A percentile compares a stretch with the other conserved stretches of the same genome.
phyloP scores from a whole-genome alignment of 2,329 filamentous ascomycete species.

The Phaeosphaeria sp. region DNA sequence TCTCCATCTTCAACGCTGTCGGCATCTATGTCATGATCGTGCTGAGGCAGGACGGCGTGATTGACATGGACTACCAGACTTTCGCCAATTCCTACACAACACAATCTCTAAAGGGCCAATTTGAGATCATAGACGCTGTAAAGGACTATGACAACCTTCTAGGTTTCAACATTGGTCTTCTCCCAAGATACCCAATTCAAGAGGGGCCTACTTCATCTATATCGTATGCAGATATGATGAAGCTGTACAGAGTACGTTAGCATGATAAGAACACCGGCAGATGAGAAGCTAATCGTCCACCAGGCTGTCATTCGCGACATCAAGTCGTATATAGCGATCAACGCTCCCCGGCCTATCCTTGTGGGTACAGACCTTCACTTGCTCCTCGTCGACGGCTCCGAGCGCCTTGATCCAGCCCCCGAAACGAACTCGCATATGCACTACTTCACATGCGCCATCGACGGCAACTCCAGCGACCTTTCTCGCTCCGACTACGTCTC shows the following conservation, averaged over 20 bases:
- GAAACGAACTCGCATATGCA: constrained; percentile 3
- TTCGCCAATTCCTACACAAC: constrained; percentile 8
- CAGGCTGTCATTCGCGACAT: constrained; percentile 17
- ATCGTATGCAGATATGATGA: constrained; percentile 2
- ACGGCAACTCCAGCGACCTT: neutral
- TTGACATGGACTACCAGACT: neutral
- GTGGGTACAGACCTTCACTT: constrained; percentile 8
- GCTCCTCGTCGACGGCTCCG: neutral
- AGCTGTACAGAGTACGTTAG: constrained; percentile 9
- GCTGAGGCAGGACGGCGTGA: constrained; percentile 7
- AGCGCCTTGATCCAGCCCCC: neutral
- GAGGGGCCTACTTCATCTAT: neutral
- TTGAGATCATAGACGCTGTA: constrained; percentile 15
- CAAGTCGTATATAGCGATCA: constrained; percentile 13
- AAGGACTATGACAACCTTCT: constrained; percentile 23
- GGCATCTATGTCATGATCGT: constrained; percentile 17
- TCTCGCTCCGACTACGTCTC: constrained; percentile 11
- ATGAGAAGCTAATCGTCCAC: neutral
- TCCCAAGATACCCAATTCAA: neutral
- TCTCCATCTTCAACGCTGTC: constrained; percentile 20
- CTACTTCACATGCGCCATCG: constrained; percentile 11
- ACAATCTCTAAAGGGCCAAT: constrained; percentile 9
- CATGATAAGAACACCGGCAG: neutral
- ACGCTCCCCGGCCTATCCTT: constrained; percentile 13
- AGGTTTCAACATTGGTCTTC: constrained; percentile 9